A percentile compares a stretch with the other conserved stretches of the same genome.
phyloP scores from a whole-genome alignment of 2,329 filamentous ascomycete genomes.

The Penicillium sp. region DNA sequence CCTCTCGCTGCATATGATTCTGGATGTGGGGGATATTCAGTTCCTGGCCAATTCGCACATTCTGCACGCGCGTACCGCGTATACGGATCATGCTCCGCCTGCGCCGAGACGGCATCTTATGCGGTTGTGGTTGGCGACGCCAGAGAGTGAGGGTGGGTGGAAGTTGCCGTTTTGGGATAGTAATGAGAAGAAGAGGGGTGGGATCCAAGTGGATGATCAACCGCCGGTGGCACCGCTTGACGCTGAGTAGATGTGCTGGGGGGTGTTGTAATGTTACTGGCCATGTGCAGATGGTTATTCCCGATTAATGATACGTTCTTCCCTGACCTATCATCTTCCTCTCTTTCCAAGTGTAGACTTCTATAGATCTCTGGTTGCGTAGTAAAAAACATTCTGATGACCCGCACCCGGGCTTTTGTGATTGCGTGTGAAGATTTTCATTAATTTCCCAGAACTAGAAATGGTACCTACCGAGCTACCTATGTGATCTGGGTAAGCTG shows the following conservation, averaged over 20 bases:
- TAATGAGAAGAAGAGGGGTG: slow-evolving; percentile 81
- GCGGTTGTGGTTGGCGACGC: slow-evolving; percentile 80
- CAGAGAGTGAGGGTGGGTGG: slow-evolving; percentile 83
- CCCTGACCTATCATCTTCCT: too few relatives aligned
- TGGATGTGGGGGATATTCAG: slow-evolving; percentile 86
- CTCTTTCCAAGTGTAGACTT: too few relatives aligned
- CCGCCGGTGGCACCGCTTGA: slow-evolving; percentile 74
- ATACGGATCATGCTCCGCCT: slow-evolving; percentile 70
- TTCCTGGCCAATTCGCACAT: slow-evolving; percentile 81
- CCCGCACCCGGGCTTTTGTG: too few relatives aligned
- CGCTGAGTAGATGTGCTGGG: slow-evolving; percentile 62
- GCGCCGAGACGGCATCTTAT: slow-evolving; percentile 75
- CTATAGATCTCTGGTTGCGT: too few relatives aligned
- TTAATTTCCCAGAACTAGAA: too few relatives aligned
- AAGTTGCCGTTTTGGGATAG: slow-evolving; percentile 79
- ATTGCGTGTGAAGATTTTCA: too few relatives aligned
- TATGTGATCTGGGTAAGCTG: too few relatives aligned
- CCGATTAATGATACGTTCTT: slow-evolving; percentile 18
- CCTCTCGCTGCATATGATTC: slow-evolving; percentile 77
- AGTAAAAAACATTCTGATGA: too few relatives aligned
- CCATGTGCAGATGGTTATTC: slow-evolving; percentile 1
- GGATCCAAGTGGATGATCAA: slow-evolving; percentile 82
- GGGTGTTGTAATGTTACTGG: neutral
- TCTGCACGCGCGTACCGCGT: slow-evolving; percentile 78
- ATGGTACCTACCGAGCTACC: too few relatives aligned